Evolutionary conservation across 148 eudicot species (phyloP), one percentile per base, ranked within the genome.

Genomic region (Vaccinium corymbosum): DNA sequence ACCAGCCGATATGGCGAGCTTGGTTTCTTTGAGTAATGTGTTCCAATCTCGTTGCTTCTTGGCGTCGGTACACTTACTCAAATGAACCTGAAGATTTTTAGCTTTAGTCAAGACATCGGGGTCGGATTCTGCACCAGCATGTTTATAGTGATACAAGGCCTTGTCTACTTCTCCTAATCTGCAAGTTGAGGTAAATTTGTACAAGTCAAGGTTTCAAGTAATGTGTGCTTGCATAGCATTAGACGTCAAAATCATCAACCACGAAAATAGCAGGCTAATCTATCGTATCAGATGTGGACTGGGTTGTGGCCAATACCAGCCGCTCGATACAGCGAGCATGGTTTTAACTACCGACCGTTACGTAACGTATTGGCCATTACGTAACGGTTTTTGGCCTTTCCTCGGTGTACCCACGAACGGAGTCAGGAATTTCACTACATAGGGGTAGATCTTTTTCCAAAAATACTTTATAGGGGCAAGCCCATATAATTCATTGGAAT

Each of bases 101-200:
- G 98, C 95, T 83, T 89, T 93, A 55, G 87, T 87, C 86, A 91
- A 52, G 27, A 87, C 88, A 79, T 97, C 98, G 29, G 98, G 98
- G 62, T 97, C 98, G 1, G 98, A 94, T 77, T 97, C 99, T 13
- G 92, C 87, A 11, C 96, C 98, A 2, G 98, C 93, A 76, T 90
- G 92, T 76, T 91, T 97, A 87, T 85, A 94, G 86, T 97, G 98
- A 85, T 91, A 85, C 80, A 88, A 48, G 15, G 95, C 95, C 88
- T 93, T 95, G 50, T 97, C 98, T 55, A 92, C 87, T 82, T 97
- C 98, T 87, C 99, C 99, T 83, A 96, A 93, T 93, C 99, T 96
- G 90, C 51, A 80, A 75, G 52, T 19, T 17, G 19, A 19, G 27
- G 22, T 2, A 42, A 75, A 2, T 75, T 38, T 75, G 53, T 49